A percentile compares a stretch with the other conserved stretches of the same genome.
Evolutionary conservation across 2,329 filamentous ascomycete species (phyloP).

Genomic region (Endoconidiophora laricicola): DNA sequence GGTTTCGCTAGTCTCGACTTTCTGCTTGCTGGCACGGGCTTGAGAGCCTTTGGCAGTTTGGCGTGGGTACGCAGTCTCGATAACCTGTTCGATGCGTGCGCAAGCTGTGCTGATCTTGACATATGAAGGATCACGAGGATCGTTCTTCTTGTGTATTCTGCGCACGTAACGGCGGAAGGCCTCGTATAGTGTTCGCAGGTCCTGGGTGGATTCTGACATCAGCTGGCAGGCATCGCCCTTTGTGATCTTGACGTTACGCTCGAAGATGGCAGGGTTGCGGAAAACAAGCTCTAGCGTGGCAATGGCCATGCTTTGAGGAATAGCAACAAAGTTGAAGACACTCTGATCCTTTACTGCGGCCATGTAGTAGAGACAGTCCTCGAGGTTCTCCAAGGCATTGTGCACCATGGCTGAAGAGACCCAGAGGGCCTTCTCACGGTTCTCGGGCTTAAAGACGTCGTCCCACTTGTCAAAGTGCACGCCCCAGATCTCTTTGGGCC

Average conservation of each 20-base stretch:
- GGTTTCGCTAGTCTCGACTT: constrained; percentile 40
- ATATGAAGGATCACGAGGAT: constrained; percentile 82
- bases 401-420: constrained; percentile 91
- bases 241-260: constrained; percentile 86
- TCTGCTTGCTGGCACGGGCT: constrained; percentile 26
- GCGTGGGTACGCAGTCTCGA: constrained; percentile 79
- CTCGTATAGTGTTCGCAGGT: constrained; percentile 63
- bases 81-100: constrained; percentile 81
- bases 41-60: constrained; percentile 47
- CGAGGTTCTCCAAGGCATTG: constrained; percentile 68
- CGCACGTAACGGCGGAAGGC: constrained; percentile 65
- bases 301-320: constrained; percentile 94
- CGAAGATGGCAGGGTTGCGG: constrained; percentile 73
- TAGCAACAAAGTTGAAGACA: constrained; percentile 97
- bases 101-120: constrained; percentile 82
- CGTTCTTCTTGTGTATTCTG: constrained; percentile 84
- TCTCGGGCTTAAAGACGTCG: constrained; percentile 70
- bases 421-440: constrained; percentile 61
- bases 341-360: constrained; percentile 88
- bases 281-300: constrained; percentile 85
- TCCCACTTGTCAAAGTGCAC: constrained; percentile 84
- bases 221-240: constrained; percentile 84
- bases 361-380: constrained; percentile 96
- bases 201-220: constrained; percentile 88
- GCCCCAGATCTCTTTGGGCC: constrained; percentile 91